These are phyloP conservation scores for Trichoderma atrobrunneum DNA, from an alignment of 2,329 filamentous ascomycete species.

Conservation along the genomic window DNA sequence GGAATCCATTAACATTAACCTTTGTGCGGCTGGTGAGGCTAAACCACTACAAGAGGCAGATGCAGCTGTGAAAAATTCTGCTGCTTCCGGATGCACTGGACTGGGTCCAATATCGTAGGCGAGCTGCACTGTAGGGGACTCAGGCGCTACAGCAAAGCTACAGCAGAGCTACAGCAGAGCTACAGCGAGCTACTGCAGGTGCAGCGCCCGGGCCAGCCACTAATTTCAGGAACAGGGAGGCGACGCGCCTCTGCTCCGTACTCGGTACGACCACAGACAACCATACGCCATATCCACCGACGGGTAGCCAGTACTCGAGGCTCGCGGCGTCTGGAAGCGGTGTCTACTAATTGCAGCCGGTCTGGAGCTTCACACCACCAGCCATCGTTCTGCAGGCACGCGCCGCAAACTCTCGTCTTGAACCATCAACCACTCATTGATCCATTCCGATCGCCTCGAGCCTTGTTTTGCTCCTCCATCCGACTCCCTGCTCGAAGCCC, in stretches of 20 bases:
- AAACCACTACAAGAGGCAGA: background rate
- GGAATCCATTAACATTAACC: background rate
- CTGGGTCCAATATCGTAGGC: background rate
- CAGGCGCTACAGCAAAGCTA: background rate
- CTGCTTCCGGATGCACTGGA: background rate
- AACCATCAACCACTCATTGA: background rate
- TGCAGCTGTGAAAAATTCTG: background rate
- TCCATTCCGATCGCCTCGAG: background rate
- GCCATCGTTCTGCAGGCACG: slow-evolving; percentile 10
- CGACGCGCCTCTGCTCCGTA: background rate
- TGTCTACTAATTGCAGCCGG: background rate
- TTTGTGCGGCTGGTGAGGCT: background rate
- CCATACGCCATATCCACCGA: background rate
- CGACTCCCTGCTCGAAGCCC: background rate
- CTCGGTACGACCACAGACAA: background rate
- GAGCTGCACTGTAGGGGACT: background rate
- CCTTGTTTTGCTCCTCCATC: background rate
- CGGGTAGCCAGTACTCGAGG: background rate
- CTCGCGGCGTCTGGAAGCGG: background rate
- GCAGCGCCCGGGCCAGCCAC: background rate
- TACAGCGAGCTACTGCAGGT: slow-evolving; percentile 11
- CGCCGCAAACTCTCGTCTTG: background rate
- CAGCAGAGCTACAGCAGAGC: background rate
- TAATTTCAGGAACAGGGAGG: slow-evolving; percentile 15
- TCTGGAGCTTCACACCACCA: background rate